Conservation (phyloP, 192 early-diverging fungal species). For the Podila epigama region DNA sequence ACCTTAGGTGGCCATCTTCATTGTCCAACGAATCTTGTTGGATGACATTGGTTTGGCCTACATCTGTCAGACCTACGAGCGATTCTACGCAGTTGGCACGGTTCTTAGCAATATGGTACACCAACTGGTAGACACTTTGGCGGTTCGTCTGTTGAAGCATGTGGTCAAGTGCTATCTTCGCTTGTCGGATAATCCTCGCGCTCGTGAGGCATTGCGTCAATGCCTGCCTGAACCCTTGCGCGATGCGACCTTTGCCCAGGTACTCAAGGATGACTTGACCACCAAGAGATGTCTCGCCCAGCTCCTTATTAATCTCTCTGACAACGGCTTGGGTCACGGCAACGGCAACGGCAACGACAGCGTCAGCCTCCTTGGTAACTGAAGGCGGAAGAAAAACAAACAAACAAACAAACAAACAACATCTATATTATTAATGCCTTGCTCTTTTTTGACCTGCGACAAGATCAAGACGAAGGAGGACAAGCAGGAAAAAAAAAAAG, state of each 20-base stretch:
- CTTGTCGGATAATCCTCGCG: conserved; percentile 91
- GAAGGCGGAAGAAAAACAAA: not conserved
- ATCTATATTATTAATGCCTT: not conserved
- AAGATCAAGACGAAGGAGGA: no score
- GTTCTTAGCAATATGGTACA: conserved; percentile 94
- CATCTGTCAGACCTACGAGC: conserved; percentile 90
- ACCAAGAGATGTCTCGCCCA: conserved; percentile 86
- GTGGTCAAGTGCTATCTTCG: conserved; percentile 93
- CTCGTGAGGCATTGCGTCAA: conserved; percentile 90
- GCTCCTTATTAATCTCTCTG: conserved; percentile 66
- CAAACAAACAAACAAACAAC: not conserved
- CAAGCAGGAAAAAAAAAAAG: no score
- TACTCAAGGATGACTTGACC: conserved; percentile 88
- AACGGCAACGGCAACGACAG: not conserved
- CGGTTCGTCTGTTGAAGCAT: conserved; percentile 90
- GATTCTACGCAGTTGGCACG: conserved; percentile 95
- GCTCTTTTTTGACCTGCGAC: no score
- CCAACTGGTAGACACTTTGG: conserved; percentile 87
- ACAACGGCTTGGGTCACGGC: conserved; percentile 39
- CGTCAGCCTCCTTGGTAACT: conserved; percentile 11
- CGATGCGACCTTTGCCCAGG: conserved; percentile 85
- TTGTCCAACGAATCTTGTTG: conserved; percentile 95
- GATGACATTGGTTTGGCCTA: conserved; percentile 93
- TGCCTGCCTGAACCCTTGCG: conserved; percentile 88
- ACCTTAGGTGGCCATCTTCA: conserved; percentile 94